Conservation (phyloP, 2,329 filamentous ascomycete genomes). For the Aspergillus brasiliensis region DNA sequence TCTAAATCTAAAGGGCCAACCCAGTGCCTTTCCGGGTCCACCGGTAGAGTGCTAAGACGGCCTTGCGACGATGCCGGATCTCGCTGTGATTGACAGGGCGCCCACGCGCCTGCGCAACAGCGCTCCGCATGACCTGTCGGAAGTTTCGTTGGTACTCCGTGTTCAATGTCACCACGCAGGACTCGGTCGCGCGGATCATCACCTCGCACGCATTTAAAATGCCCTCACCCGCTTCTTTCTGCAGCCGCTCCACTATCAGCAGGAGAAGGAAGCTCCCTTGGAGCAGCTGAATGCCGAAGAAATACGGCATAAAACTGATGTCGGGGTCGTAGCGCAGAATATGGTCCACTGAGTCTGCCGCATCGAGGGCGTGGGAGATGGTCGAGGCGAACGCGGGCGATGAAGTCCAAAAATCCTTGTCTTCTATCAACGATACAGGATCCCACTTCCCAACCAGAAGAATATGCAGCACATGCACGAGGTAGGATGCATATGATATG, state of each 20-base stretch:
- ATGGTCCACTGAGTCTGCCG: conserved; percentile 81
- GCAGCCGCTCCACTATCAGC: conserved; percentile 85
- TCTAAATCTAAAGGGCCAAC: conserved; percentile 57
- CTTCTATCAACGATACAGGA: conserved; percentile 87
- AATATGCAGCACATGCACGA: conserved; percentile 92
- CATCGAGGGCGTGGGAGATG: conserved; percentile 83
- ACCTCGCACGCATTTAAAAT: conserved; percentile 90
- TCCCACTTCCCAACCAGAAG: conserved; percentile 95
- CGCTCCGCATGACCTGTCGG: conserved; percentile 91
- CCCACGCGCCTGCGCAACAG: conserved; percentile 82
- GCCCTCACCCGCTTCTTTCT: conserved; percentile 79
- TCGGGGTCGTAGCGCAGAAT: conserved; percentile 90
- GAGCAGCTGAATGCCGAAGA: conserved; percentile 89
- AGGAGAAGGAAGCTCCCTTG: conserved; percentile 87
- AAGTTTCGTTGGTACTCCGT: conserved; percentile 97
- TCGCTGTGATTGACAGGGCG: conserved; percentile 82
- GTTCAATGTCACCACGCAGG: conserved; percentile 86
- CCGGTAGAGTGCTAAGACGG: conserved; percentile 81
- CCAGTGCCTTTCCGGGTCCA: conserved; percentile 92
- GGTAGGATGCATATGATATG: conserved; percentile 83
- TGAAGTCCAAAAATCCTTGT: conserved; percentile 92
- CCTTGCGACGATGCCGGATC: conserved; percentile 79
- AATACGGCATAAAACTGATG: conserved; percentile 94
- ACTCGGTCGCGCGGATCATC: conserved; percentile 88
- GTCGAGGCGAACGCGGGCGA: conserved; percentile 85